Base-by-base conservation (phyloP, 805 yeast species). In the Pichia phayaonensis region DNA sequence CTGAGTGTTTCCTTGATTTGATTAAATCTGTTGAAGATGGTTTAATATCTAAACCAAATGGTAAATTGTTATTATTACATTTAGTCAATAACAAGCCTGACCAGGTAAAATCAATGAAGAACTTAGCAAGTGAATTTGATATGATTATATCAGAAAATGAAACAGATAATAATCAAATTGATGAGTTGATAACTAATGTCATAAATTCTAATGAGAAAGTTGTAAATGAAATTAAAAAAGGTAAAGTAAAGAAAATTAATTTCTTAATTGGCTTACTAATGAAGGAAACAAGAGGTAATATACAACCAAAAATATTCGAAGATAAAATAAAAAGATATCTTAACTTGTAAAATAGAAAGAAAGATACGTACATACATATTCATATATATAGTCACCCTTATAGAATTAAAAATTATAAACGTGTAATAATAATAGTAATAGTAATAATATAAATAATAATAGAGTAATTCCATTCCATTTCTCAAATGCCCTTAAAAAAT, bases 241-340 rank as follows among this genome's bases (percentile, higher is more conserved):
- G 82, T 49, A 80, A 78, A 55, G 66, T 69, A 41, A 78, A 77
- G 36, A 79, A 90, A 13, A 59, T 92, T n/a, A 86, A 89, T 59
- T 87, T 72, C 59, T 70, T 94, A 50, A 75, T 94, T 4, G 98
- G 97, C 1, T 79, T 79, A 61, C 95, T 89, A 20, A 88, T 94
- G 96, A 80, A 81, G 59, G 70, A 74, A 49, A 78, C 88, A 2
- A 85, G 82, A 56, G 97, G 97, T 4, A 75, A 70, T 52, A 70
- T 76, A 26, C 61, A 64, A 46, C 61, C 68, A 12, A 51, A 54
- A 24, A 50, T 51, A 20, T 59, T 68, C 36, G 61, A 62, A 48
- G 44, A 50, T n/a, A 50, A 49, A 39, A 49, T 67, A 31, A 61
- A 60, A 47, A 45, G 55, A 36, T 49, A 50, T 40, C 49, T 62